These are phyloP conservation scores for Pythium rishiriense DNA, from an alignment of 352 stramenopile genomes.

Conservation along the genomic window DNA sequence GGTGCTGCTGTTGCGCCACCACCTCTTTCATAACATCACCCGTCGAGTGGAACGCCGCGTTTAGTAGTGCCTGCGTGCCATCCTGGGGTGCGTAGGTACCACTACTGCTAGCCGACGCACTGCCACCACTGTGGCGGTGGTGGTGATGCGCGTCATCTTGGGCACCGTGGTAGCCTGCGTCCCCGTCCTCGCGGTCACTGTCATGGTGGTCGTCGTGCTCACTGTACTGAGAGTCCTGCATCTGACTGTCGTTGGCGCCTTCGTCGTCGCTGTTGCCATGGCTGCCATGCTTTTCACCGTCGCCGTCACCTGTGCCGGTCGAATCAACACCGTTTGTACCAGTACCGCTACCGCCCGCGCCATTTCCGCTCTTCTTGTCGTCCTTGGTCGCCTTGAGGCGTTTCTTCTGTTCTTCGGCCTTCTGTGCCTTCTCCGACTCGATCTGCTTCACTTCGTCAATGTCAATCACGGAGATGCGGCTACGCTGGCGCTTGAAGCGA, in stretches of 20 bases:
- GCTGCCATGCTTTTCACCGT: background rate
- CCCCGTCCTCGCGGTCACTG: slow-evolving; percentile 24
- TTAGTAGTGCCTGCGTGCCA: slow-evolving; percentile 65
- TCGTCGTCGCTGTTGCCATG: slow-evolving; percentile 7
- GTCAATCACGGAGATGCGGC: slow-evolving; percentile 87
- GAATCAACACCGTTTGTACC: slow-evolving; percentile 4
- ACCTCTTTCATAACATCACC: slow-evolving; percentile 76
- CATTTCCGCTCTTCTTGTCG: slow-evolving; percentile 18
- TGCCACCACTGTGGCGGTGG: slow-evolving; percentile 24
- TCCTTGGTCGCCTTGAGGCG: slow-evolving; percentile 51
- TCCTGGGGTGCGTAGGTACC: slow-evolving; percentile 32
- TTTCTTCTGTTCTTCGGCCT: slow-evolving; percentile 77
- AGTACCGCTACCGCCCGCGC: slow-evolving; percentile 34
- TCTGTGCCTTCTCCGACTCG: slow-evolving; percentile 81
- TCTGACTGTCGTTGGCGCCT: background rate
- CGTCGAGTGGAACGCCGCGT: slow-evolving; percentile 71
- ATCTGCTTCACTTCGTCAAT: slow-evolving; percentile 89
- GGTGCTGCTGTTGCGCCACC: slow-evolving; percentile 47
- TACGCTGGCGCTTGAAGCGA: slow-evolving; percentile 81
- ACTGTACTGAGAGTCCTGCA: slow-evolving; percentile 18
- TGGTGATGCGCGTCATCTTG: slow-evolving; percentile 28
- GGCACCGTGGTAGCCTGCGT: slow-evolving; percentile 19
- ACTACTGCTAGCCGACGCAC: slow-evolving; percentile 25
- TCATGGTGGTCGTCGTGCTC: slow-evolving; percentile 18
- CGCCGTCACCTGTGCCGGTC: background rate